A percentile compares a stretch with the other conserved stretches of the same genome.
These are phyloP conservation scores for Theileria parva DNA, from an alignment of 169 alveolate species.

Conservation along the genomic window DNA sequence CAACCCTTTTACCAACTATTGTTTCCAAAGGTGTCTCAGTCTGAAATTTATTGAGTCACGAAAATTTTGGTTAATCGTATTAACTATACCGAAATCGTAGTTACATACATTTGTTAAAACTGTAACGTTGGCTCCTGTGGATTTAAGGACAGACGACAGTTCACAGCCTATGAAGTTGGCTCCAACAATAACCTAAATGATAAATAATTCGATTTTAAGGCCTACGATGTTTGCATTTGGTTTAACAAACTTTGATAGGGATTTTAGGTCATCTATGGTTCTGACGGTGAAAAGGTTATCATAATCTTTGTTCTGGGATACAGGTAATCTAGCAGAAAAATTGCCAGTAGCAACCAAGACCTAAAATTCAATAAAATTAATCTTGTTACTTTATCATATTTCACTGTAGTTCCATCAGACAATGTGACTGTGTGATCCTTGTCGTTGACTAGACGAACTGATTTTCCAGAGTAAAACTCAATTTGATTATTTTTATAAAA, in stretches of 20 bases:
- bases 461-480: slow-evolving; percentile 53
- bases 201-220: neutral
- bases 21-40: slow-evolving; percentile 57
- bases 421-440: slow-evolving; percentile 61
- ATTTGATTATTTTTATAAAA: slow-evolving; percentile 64
- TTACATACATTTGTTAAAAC: slow-evolving; percentile 63
- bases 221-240: slow-evolving; percentile 60
- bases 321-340: slow-evolving; percentile 53
- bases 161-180: slow-evolving; percentile 80
- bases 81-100: neutral
- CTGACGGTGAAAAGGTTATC: slow-evolving; percentile 70
- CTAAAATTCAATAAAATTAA: neutral
- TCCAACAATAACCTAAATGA: slow-evolving; percentile 67
- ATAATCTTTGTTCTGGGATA: slow-evolving; percentile 19
- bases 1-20: slow-evolving; percentile 69
- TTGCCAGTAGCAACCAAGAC: slow-evolving; percentile 74
- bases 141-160: slow-evolving; percentile 69
- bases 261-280: slow-evolving; percentile 56
- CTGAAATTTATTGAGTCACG: neutral
- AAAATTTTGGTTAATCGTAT: neutral
- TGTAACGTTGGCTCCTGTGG: slow-evolving; percentile 70
- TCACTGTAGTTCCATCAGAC: slow-evolving; percentile 69
- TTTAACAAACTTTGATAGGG: slow-evolving; percentile 52
- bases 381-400: slow-evolving; percentile 63
- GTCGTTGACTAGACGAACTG: slow-evolving; percentile 59